phyloP scores from a whole-genome alignment of 116 monocot species.

The Trichopus zeylanicus region DNA sequence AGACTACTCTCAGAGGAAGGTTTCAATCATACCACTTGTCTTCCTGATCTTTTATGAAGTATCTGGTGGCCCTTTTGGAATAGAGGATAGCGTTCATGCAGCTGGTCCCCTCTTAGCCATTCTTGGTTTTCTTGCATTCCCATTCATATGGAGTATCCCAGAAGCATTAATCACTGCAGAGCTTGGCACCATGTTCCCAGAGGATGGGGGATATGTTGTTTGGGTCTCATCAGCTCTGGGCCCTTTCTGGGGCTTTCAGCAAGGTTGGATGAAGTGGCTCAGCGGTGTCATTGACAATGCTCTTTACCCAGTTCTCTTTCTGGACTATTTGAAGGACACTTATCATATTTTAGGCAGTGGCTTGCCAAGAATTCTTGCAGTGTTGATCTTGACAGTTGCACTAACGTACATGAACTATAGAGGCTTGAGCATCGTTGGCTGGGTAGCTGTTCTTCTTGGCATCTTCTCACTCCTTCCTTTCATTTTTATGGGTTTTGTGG shows the following conservation, averaged over 20 bases:
- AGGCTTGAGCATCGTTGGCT: conserved; percentile 71
- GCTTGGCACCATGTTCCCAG: conserved; percentile 82
- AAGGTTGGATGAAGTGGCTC: conserved; percentile 90
- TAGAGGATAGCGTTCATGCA: conserved; percentile 68
- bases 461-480: conserved; percentile 68
- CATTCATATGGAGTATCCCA: conserved; percentile 83
- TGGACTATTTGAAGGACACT: conserved; percentile 67
- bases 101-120: conserved; percentile 74
- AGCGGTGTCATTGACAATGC: conserved; percentile 79
- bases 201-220: conserved; percentile 75
- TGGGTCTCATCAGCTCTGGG: conserved; percentile 79
- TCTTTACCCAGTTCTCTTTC: conserved; percentile 64
- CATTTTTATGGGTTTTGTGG: conserved; percentile 49
- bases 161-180: conserved; percentile 87
- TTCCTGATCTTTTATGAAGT: conserved; percentile 72
- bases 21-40: conserved; percentile 48
- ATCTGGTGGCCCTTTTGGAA: conserved; percentile 66
- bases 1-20: conserved; percentile 21
- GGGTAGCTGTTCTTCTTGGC: conserved; percentile 59
- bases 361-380: conserved; percentile 30
- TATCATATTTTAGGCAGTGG: conserved; percentile 49
- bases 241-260: conserved; percentile 84
- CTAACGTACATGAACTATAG: conserved; percentile 79
- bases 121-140: conserved; percentile 67
- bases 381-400: conserved; percentile 38